phyloP scores from a whole-genome alignment of 345 rosid species.

The Atalantia buxifolia region DNA sequence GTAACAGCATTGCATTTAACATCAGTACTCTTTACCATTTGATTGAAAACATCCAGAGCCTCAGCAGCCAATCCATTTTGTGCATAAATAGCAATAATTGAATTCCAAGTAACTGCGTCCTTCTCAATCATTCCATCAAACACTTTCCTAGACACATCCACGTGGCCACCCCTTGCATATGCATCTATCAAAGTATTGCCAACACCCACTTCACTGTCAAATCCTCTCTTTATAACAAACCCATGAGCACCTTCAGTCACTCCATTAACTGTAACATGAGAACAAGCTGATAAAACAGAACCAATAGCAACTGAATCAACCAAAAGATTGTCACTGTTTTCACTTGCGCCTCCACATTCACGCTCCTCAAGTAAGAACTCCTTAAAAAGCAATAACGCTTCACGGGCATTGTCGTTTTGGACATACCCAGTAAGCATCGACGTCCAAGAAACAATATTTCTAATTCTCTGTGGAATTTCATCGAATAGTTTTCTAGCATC shows the following conservation, averaged over 20 bases:
- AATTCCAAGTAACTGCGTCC: conserved; percentile 75
- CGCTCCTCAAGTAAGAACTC: conserved; percentile 54
- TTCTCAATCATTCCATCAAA: conserved; percentile 62
- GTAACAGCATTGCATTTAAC: conserved; percentile 62
- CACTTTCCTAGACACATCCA: conserved; percentile 51
- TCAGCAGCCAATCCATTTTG: conserved; percentile 64
- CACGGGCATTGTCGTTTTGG: conserved; percentile 47
- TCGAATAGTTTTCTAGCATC: conserved; percentile 74
- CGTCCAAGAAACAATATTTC: conserved; percentile 82
- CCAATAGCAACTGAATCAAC: conserved; percentile 62
- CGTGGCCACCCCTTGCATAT: conserved; percentile 64
- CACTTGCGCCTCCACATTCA: conserved; percentile 16
- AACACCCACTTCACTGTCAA: conserved; percentile 48
- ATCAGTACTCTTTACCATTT: conserved; percentile 37
- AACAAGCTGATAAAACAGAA: conserved; percentile 79
- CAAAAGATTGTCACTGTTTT: conserved; percentile 18
- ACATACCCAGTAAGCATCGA: conserved; percentile 77
- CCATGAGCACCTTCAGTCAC: conserved; percentile 63
- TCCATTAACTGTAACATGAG: conserved; percentile 43
- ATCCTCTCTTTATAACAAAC: conserved; percentile 58
- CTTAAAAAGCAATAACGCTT: conserved; percentile 66
- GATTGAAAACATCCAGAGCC: conserved; percentile 54
- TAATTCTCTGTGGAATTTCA: conserved; percentile 64
- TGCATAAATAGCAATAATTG: conserved; percentile 68
- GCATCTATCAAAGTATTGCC: conserved; percentile 75